These are phyloP conservation scores for Penicillium vulpinum DNA, from an alignment of 2,329 filamentous ascomycete species.

Conservation along the genomic window DNA sequence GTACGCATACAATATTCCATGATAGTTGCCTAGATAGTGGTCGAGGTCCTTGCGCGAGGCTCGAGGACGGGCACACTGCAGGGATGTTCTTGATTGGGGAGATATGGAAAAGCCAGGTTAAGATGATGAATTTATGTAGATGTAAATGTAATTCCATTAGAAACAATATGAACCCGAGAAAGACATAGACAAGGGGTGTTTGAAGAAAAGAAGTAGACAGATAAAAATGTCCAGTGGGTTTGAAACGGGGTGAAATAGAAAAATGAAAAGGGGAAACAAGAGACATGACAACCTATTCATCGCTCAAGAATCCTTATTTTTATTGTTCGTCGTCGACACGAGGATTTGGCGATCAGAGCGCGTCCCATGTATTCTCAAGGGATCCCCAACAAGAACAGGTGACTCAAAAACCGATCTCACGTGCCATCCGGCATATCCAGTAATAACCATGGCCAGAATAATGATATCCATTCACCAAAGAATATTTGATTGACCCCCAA, in stretches of 20 bases:
- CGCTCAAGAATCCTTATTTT: slow-evolving; percentile 14
- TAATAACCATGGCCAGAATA: slow-evolving; percentile 9
- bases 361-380: slow-evolving; percentile 13
- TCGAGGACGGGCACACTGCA: slow-evolving; percentile 13
- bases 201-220: slow-evolving; percentile 13
- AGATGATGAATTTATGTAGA: slow-evolving; percentile 18
- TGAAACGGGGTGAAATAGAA: slow-evolving; percentile 7
- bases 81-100: neutral
- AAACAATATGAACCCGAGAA: slow-evolving; percentile 26
- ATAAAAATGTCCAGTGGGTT: slow-evolving; percentile 6
- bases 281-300: slow-evolving; percentile 16
- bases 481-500: neutral
- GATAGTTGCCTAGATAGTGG: neutral
- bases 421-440: slow-evolving; percentile 14
- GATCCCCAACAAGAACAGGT: slow-evolving; percentile 3
- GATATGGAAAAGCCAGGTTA: slow-evolving; percentile 3
- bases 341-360: slow-evolving; percentile 2
- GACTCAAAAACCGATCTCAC: slow-evolving; percentile 1
- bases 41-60: slow-evolving; percentile 4
- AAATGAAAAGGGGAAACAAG: slow-evolving; percentile 7
- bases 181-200: slow-evolving; percentile 15
- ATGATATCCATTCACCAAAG: slow-evolving; percentile 6
- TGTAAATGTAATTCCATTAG: slow-evolving; percentile 23
- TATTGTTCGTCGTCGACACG: slow-evolving; percentile 14
- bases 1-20: neutral